Base-by-base conservation (phyloP, 331 rosid genomes). In the Arachis monticola region DNA sequence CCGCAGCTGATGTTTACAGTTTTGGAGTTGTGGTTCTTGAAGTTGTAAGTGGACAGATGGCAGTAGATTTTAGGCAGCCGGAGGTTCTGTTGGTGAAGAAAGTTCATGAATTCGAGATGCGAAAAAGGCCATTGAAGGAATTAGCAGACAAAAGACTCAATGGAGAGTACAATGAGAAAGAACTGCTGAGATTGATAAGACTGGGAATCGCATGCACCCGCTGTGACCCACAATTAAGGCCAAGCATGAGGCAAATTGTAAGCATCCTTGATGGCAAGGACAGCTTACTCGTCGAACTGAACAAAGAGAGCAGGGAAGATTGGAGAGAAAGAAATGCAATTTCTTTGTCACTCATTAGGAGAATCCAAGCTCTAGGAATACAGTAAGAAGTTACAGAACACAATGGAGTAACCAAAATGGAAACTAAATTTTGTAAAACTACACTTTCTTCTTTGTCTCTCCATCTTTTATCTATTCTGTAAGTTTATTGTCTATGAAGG, bases 301-400 rank as follows among this genome's bases (percentile, higher is more conserved):
- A 50, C 60, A 83, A 35, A 69, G 97, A 92, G 80, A 82, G 78
- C 62, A 69, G 52, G 58, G 93, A 90, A 75, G 87, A 85, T 63
- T 92, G 97, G 97, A 88, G 84, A 76, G 72, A 77, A 44, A 78
- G 67, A 71, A 90, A 94, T 86, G 78, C 77, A 71, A 30, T 67
- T 74, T 83, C 96, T 74, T 62, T 90, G 88, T 84, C 90, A 7
- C 60, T 88, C 74, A 70, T 90, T 66, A 88, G 51, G 85, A 87
- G 97, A 73, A 90, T 94, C 78, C 97, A 94, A 85, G 96, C 95
- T 80, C 87, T 94, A n/a, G 99, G 99, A 63, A 91, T 94, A 75
- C 96, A 90, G 74, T 94, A 87, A 90, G 71, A 66, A 66, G 50
- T 77, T 71, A 4, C 17, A 10, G 7, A 56, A 53, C 14, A 50